Conservation (phyloP, 139 green algal species). For the Monoraphidium neglectum region DNA sequence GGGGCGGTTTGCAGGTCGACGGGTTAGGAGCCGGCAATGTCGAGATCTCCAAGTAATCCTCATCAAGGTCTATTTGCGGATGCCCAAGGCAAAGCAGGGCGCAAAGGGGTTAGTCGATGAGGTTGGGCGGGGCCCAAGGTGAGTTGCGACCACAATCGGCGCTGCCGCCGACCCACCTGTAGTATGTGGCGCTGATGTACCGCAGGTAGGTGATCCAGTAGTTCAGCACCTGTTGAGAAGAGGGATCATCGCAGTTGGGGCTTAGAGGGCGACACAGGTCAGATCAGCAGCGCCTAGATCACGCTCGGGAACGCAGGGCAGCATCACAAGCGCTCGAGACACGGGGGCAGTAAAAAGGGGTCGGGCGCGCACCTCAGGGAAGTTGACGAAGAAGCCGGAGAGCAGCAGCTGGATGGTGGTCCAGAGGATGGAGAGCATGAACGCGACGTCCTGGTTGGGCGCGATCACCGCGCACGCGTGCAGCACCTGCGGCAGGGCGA, state of each 20-base stretch:
- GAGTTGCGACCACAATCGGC: too few relatives aligned
- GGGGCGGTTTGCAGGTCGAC: too few relatives aligned
- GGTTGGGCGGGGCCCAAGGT: too few relatives aligned
- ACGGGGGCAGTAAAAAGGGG: background rate
- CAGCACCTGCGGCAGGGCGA: conserved; percentile 10
- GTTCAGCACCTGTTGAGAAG: background rate
- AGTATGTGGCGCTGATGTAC: too few relatives aligned
- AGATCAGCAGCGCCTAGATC: background rate
- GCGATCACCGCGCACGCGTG: conserved; percentile 30
- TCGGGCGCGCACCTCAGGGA: conserved; percentile 27
- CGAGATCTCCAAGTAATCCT: too few relatives aligned
- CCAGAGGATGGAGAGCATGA: conserved; percentile 38
- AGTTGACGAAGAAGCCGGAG: conserved; percentile 38
- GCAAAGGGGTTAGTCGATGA: too few relatives aligned
- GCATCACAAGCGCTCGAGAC: background rate
- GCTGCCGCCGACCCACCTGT: too few relatives aligned
- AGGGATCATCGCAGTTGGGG: background rate
- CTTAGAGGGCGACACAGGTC: too few relatives aligned
- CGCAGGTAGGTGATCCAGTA: conserved; percentile 23
- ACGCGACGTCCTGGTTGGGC: conserved; percentile 39
- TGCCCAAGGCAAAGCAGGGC: too few relatives aligned
- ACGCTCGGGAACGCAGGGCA: background rate
- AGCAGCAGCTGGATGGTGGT: conserved; percentile 37
- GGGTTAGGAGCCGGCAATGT: too few relatives aligned
- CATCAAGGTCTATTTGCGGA: too few relatives aligned